Conservation (phyloP, 2,329 filamentous ascomycete genomes). For the Epichloe baconii region DNA sequence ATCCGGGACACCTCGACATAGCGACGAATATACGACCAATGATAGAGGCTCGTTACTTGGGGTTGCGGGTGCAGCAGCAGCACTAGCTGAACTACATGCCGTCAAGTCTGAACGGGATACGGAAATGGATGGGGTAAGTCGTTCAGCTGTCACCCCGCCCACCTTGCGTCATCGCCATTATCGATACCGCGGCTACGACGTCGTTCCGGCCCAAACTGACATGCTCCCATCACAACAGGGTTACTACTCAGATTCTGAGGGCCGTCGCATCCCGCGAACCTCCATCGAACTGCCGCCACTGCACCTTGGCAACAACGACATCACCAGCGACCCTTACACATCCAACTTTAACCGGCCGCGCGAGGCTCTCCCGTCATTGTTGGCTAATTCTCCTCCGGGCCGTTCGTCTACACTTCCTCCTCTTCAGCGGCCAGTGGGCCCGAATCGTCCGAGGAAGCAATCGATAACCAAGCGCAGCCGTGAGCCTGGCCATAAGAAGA, state of each 20-base stretch:
- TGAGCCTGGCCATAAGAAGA: conserved; percentile 67
- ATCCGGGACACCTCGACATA: conserved; percentile 52
- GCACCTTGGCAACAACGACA: conserved; percentile 41
- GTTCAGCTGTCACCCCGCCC: conserved; percentile 11
- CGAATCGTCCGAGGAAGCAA: conserved; percentile 66
- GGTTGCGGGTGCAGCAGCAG: conserved; percentile 64
- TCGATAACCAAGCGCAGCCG: conserved; percentile 71
- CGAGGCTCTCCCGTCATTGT: conserved; percentile 70
- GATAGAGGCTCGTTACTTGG: conserved; percentile 30
- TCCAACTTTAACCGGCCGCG: conserved; percentile 40
- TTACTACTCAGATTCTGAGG: conserved; percentile 59
- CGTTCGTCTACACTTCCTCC: conserved; percentile 82
- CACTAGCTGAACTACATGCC: conserved; percentile 68
- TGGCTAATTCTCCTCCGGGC: conserved; percentile 69
- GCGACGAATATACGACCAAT: conserved; percentile 52
- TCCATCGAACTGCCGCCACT: conserved; percentile 64
- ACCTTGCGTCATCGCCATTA: conserved; percentile 13
- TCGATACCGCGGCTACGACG: conserved; percentile 4
- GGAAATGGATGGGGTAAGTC: conserved; percentile 63
- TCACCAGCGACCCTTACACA: conserved; percentile 63
- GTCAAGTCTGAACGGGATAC: conserved; percentile 65
- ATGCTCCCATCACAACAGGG: conserved; percentile 29
- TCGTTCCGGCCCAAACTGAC: conserved; percentile 1
- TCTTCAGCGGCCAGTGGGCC: conserved; percentile 59
- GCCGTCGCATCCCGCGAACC: conserved; percentile 47